These are phyloP conservation scores for Boletus subcaerulescens DNA, from an alignment of 768 basidiomycete species.

Conservation along the genomic window DNA sequence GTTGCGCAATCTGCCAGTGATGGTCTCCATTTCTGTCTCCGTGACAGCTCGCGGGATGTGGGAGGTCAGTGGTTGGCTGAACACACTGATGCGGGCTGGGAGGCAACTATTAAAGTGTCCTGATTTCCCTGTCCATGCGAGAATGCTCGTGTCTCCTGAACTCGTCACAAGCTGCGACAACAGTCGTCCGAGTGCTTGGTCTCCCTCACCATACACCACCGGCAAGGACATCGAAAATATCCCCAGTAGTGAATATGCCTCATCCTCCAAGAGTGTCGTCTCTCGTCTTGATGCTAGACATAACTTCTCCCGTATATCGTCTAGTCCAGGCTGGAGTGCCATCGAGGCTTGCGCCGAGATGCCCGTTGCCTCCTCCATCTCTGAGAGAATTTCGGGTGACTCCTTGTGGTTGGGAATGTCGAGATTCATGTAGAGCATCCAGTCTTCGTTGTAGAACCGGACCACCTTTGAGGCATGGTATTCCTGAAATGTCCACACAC, in stretches of 20 bases:
- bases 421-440: too few species aligned
- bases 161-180: not conserved
- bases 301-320: not conserved
- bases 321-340: not conserved
- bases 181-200: not conserved
- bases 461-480: not conserved
- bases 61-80: not conserved
- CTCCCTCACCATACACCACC: not conserved
- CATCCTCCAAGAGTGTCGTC: not conserved
- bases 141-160: not conserved
- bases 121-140: not conserved
- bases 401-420: not conserved
- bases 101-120: not conserved
- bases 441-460: not conserved
- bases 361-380: too few species aligned
- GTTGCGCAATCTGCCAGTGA: not conserved
- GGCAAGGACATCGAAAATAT: not conserved
- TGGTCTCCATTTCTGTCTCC: not conserved
- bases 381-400: too few species aligned
- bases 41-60: not conserved
- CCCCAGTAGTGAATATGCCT: not conserved
- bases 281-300: not conserved
- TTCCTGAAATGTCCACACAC: not conserved
- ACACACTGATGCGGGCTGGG: not conserved
- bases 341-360: too few species aligned